Percentiles rank a stretch among this genome's conserved stretches.
phyloP scores from a whole-genome alignment of 306 rosid species.

The cucumber (Cucumis sativus) region DNA sequence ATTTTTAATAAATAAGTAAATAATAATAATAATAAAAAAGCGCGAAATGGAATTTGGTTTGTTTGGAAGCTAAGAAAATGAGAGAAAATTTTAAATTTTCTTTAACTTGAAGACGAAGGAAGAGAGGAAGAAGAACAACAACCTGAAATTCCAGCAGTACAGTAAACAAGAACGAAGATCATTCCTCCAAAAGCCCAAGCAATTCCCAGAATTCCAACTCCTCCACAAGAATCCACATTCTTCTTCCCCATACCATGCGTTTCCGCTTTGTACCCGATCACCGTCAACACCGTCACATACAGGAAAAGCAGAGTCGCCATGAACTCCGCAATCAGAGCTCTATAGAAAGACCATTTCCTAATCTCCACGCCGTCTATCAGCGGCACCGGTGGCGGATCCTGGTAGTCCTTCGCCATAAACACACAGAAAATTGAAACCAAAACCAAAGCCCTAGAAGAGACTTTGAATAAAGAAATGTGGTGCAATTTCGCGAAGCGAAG shows the following conservation, averaged over 20 bases:
- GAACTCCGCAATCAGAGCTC: constrained; percentile 90
- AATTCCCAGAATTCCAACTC: constrained; percentile 75
- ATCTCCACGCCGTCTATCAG: constrained; percentile 56
- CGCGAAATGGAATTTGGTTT: neutral
- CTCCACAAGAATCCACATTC: constrained; percentile 35
- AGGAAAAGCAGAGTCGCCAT: constrained; percentile 85
- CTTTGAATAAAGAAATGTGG: neutral
- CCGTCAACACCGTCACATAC: constrained; percentile 67
- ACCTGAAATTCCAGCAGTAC: constrained; percentile 98
- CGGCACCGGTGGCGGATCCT: constrained; percentile 82
- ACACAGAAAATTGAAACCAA: neutral
- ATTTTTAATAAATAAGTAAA: too few relatives aligned
- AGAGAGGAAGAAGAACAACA: neutral
- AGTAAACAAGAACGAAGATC: constrained; percentile 93
- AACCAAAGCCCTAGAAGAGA: neutral
- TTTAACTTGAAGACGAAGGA: neutral
- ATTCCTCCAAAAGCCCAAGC: constrained; percentile 99
- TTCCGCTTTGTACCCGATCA: constrained; percentile 67
- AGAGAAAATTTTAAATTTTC: neutral
- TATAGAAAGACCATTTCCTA: constrained; percentile 76
- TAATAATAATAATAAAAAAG: too few relatives aligned
- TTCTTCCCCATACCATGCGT: constrained; percentile 6
- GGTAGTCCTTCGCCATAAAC: constrained; percentile 67
- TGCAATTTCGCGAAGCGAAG: neutral
- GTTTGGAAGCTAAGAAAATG: neutral